phyloP scores from a whole-genome alignment of 1,139 yeast genomes.

The Blastobotrys raffinosifermentans region DNA sequence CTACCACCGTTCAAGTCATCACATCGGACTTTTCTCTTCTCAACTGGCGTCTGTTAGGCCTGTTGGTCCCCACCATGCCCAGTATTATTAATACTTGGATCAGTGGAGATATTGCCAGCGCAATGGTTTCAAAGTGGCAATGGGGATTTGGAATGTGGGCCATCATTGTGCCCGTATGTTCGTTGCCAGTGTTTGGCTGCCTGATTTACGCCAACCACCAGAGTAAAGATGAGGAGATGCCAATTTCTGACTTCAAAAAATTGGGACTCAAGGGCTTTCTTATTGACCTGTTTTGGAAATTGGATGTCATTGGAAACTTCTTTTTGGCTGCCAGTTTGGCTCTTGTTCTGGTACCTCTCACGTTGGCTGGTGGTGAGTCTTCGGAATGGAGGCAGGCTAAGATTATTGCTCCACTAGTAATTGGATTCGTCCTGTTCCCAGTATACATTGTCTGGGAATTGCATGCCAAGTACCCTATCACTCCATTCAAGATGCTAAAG shows the following conservation, averaged over 20 bases:
- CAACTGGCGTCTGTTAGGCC: constrained; percentile 61
- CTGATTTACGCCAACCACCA: constrained; percentile 45
- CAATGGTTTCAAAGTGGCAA: constrained; percentile 45
- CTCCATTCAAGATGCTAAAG: constrained; percentile 51
- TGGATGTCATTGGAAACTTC: constrained; percentile 51
- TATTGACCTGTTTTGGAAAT: constrained; percentile 38
- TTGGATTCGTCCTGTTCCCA: constrained; percentile 56
- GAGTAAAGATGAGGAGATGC: constrained; percentile 25
- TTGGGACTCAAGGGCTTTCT: constrained; percentile 27
- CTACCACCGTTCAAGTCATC: constrained; percentile 49
- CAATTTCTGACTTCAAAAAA: not conserved
- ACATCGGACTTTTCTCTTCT: constrained; percentile 60
- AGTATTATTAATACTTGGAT: constrained; percentile 73
- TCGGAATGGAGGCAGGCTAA: constrained; percentile 50
- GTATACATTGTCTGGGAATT: constrained; percentile 52
- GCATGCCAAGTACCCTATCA: constrained; percentile 47
- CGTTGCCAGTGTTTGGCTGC: constrained; percentile 52
- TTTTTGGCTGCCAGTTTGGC: constrained; percentile 48
- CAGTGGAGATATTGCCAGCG: constrained; percentile 49
- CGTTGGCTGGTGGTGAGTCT: constrained; percentile 54
- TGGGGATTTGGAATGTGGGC: constrained; percentile 81
- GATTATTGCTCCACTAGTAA: constrained; percentile 56
- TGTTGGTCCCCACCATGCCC: constrained; percentile 62
- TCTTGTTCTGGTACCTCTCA: constrained; percentile 43
- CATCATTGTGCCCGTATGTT: constrained; percentile 58